These are phyloP conservation scores for Plasmopara muralis DNA, from an alignment of 352 stramenopile species.

Conservation along the genomic window DNA sequence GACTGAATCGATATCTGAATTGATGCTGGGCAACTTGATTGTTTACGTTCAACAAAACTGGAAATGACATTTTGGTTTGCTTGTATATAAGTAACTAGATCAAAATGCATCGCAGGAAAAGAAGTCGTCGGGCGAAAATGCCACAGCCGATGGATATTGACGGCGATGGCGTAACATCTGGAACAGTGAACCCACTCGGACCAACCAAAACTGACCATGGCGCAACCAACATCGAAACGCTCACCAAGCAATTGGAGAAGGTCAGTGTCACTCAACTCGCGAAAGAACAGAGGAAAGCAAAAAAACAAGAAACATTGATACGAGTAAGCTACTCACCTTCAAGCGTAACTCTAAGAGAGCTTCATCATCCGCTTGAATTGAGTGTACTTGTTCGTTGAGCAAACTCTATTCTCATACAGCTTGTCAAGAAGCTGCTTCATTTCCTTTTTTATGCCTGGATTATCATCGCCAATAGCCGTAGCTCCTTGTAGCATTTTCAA, in stretches of 20 bases:
- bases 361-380: conserved; percentile 4
- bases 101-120: not conserved
- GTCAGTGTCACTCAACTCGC: not conserved
- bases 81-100: not conserved
- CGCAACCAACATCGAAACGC: not conserved
- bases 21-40: conserved; percentile 4
- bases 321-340: not conserved
- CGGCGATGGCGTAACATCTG: not conserved
- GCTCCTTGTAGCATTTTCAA: conserved; percentile 4
- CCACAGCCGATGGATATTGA: conserved; percentile 3
- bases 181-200: not conserved
- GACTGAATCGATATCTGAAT: not conserved
- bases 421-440: conserved; percentile 5
- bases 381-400: conserved; percentile 2
- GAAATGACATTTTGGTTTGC: conserved; percentile 2
- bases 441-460: conserved; percentile 4
- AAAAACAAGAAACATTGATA: not conserved
- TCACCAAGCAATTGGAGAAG: not conserved
- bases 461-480: conserved; percentile 4
- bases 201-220: conserved; percentile 1
- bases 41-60: conserved; percentile 1
- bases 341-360: conserved; percentile 1
- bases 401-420: conserved; percentile 4
- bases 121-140: not conserved
- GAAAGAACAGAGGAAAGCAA: not conserved